These are phyloP conservation scores for Plasmopara viticola DNA, from an alignment of 352 stramenopile genomes.

Conservation along the genomic window DNA sequence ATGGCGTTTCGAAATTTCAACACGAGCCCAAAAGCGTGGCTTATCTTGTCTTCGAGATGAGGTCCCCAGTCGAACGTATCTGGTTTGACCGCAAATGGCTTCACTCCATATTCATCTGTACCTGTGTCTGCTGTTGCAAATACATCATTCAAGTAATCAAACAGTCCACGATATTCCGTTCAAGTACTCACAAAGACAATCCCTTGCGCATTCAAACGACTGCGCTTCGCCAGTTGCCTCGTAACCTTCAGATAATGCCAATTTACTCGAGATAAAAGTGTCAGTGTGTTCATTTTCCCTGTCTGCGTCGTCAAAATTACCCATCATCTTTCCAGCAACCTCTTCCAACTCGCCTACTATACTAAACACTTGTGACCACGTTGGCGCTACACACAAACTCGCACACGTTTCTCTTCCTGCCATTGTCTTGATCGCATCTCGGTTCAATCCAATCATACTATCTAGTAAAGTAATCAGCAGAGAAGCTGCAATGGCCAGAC, in stretches of 20 bases:
- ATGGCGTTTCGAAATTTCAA: too few species aligned
- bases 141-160: slow-evolving; percentile 70
- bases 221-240: background rate
- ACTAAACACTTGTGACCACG: slow-evolving; percentile 33
- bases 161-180: slow-evolving; percentile 71
- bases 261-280: background rate
- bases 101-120: slow-evolving; percentile 9
- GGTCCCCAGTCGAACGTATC: slow-evolving; percentile 4
- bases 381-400: slow-evolving; percentile 47
- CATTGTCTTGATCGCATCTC: slow-evolving; percentile 47
- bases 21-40: too few species aligned
- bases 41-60: too few species aligned
- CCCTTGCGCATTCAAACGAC: slow-evolving; percentile 38
- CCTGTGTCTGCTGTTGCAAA: slow-evolving; percentile 18
- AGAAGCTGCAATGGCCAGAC: slow-evolving; percentile 43
- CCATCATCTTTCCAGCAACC: slow-evolving; percentile 14
- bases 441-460: slow-evolving; percentile 51
- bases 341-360: slow-evolving; percentile 16
- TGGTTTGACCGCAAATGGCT: slow-evolving; percentile 11
- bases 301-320: slow-evolving; percentile 20
- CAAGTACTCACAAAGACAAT: slow-evolving; percentile 84
- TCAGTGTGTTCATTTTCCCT: slow-evolving; percentile 25
- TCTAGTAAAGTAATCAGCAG: slow-evolving; percentile 43
- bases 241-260: background rate
- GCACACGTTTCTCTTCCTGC: slow-evolving; percentile 32